Conservation (phyloP, 2,329 filamentous ascomycete species). For the Magnaporthales sp. region DNA sequence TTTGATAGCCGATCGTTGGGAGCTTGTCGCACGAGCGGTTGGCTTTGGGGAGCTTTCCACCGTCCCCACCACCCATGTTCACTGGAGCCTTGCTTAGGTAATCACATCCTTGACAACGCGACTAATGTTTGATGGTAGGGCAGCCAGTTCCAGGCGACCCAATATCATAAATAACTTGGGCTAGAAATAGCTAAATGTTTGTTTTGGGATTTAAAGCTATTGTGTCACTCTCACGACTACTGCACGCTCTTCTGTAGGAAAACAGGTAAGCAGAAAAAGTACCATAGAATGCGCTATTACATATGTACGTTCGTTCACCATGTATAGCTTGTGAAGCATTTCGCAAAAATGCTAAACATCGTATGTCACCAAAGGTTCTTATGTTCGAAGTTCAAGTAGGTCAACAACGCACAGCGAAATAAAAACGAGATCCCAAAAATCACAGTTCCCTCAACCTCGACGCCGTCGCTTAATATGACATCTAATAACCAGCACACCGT, state of each 20-base stretch:
- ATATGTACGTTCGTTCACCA: too few species aligned
- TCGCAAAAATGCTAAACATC: background rate
- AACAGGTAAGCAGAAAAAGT: too few species aligned
- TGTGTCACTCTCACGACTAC: background rate
- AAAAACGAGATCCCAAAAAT: background rate
- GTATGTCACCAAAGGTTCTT: background rate
- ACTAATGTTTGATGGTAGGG: background rate
- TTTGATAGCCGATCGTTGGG: background rate
- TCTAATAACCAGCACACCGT: background rate
- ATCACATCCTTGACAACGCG: background rate
- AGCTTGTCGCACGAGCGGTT: background rate
- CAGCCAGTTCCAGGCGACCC: background rate
- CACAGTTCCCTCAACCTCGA: background rate
- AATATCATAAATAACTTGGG: too few species aligned
- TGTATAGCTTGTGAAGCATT: background rate
- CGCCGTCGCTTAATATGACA: slow-evolving; percentile 1
- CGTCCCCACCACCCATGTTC: background rate
- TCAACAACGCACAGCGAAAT: background rate
- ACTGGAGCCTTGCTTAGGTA: background rate
- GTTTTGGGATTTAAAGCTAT: background rate
- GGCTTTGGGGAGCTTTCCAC: background rate
- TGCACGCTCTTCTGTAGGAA: background rate
- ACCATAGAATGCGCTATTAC: too few species aligned
- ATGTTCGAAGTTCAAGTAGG: background rate
- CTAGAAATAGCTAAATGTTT: too few species aligned